Percentiles rank a stretch among this genome's conserved stretches.
These are phyloP conservation scores for Cutaneotrichosporon sp. DNA, from an alignment of 1,284 basidiomycete genomes.

Conservation along the genomic window DNA sequence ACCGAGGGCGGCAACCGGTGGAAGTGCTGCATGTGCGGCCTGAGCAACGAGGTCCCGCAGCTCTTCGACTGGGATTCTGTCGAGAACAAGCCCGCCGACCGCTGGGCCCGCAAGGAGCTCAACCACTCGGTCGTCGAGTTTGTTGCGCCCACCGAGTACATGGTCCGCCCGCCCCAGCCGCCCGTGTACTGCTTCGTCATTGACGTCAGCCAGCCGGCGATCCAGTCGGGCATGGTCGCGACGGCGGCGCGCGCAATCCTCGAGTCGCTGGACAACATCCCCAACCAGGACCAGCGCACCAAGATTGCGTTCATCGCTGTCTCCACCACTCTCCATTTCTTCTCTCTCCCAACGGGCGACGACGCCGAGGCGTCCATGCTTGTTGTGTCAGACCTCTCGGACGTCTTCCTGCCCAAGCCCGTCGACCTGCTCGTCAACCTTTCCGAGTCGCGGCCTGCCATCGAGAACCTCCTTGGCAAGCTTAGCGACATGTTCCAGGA, in stretches of 20 bases:
- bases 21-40: slow-evolving; percentile 99
- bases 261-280: slow-evolving; percentile 91
- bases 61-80: slow-evolving; percentile 97
- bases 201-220: slow-evolving; percentile 88
- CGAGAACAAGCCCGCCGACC: slow-evolving; percentile 89
- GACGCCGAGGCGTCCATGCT: slow-evolving; percentile 86
- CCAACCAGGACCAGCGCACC: slow-evolving; percentile 89
- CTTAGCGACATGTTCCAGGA: slow-evolving; percentile 97
- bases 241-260: slow-evolving; percentile 94
- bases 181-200: slow-evolving; percentile 96
- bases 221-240: slow-evolving; percentile 95
- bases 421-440: slow-evolving; percentile 93
- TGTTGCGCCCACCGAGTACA: slow-evolving; percentile 97
- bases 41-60: slow-evolving; percentile 98
- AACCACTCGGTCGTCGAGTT: slow-evolving; percentile 94
- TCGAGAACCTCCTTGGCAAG: slow-evolving; percentile 78
- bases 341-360: slow-evolving; percentile 77
- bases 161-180: slow-evolving; percentile 95
- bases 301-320: slow-evolving; percentile 92
- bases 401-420: slow-evolving; percentile 96
- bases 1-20: slow-evolving; percentile 98
- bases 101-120: slow-evolving; percentile 90
- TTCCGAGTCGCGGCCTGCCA: slow-evolving; percentile 73
- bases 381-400: slow-evolving; percentile 93
- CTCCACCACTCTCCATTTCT: slow-evolving; percentile 93